Percentiles rank a stretch among this genome's conserved stretches.
phyloP scores from a whole-genome alignment of 495 filamentous ascomycete species.

The Thermochaetoides thermophila region DNA sequence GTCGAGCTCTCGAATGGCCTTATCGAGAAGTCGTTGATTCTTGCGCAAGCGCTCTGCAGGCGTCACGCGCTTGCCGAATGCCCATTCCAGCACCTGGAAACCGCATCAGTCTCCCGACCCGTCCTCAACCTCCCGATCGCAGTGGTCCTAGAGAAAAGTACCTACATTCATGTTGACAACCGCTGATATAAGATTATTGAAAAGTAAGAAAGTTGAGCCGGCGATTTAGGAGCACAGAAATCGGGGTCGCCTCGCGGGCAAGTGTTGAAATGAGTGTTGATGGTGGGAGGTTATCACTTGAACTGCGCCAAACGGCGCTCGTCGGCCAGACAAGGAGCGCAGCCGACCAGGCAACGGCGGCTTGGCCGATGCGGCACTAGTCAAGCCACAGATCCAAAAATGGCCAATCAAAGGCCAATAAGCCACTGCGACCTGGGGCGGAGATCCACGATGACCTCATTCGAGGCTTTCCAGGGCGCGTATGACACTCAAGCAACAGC shows the following conservation, averaged over 20 bases:
- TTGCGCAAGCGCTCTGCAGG: constrained; percentile 91
- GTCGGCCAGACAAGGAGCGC: constrained; percentile 2
- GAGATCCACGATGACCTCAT: too few species aligned
- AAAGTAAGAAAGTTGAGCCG: background rate
- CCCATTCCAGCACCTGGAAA: constrained; percentile 91
- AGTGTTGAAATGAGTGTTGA: too few species aligned
- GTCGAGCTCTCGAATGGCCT: constrained; percentile 91
- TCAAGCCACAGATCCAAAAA: too few species aligned
- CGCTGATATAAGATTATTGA: background rate
- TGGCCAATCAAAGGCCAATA: too few species aligned
- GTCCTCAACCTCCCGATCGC: constrained; percentile 8
- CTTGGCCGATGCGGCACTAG: background rate
- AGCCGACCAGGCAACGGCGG: background rate
- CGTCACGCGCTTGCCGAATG: constrained; percentile 96
- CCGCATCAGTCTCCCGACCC: too few species aligned
- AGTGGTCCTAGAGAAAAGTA: background rate
- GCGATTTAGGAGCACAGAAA: background rate
- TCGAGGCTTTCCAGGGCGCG: too few species aligned
- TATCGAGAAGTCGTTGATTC: constrained; percentile 90
- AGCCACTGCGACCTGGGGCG: too few species aligned
- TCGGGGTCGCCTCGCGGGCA: too few species aligned
- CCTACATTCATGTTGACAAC: constrained; percentile 23
- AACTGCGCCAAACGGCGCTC: constrained; percentile 1
- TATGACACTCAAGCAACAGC: too few species aligned
- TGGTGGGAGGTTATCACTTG: background rate